phyloP scores from a whole-genome alignment of 257 asterid genomes.

The Catharanthus roseus region DNA sequence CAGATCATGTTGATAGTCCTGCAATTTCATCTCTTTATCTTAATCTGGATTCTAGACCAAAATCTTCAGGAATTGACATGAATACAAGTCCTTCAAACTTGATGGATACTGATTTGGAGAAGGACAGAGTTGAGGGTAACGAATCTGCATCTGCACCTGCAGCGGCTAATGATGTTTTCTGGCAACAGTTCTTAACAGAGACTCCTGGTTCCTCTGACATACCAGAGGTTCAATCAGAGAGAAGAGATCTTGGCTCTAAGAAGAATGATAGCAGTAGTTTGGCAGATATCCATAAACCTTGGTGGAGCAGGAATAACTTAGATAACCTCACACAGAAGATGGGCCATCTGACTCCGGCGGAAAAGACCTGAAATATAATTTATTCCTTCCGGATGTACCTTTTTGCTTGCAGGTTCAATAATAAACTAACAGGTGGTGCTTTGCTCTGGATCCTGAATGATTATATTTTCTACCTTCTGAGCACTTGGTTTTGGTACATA shows the following conservation, averaged over 20 bases:
- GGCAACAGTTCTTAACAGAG: constrained; percentile 87
- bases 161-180: constrained; percentile 65
- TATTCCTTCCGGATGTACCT: constrained; percentile 1
- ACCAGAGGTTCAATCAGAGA: constrained; percentile 40
- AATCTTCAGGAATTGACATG: constrained; percentile 33
- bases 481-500: constrained; percentile 4
- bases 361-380: constrained; percentile 20
- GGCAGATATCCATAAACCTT: constrained; percentile 33
- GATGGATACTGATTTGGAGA: constrained; percentile 12
- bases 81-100: constrained; percentile 33
- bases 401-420: background rate
- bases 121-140: constrained; percentile 23
- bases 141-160: constrained; percentile 23
- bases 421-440: constrained; percentile 11
- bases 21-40: constrained; percentile 39
- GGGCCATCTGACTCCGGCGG: constrained; percentile 50
- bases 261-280: constrained; percentile 24
- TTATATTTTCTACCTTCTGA: background rate
- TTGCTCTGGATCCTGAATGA: background rate
- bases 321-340: constrained; percentile 45
- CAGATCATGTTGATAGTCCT: constrained; percentile 34
- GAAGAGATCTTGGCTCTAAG: constrained; percentile 26
- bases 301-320: constrained; percentile 47
- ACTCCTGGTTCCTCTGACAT: constrained; percentile 38
- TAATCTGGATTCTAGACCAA: constrained; percentile 29